These are phyloP conservation scores for Davidsoniella neocaledoniae DNA, from an alignment of 2,329 filamentous ascomycete species.

Conservation along the genomic window DNA sequence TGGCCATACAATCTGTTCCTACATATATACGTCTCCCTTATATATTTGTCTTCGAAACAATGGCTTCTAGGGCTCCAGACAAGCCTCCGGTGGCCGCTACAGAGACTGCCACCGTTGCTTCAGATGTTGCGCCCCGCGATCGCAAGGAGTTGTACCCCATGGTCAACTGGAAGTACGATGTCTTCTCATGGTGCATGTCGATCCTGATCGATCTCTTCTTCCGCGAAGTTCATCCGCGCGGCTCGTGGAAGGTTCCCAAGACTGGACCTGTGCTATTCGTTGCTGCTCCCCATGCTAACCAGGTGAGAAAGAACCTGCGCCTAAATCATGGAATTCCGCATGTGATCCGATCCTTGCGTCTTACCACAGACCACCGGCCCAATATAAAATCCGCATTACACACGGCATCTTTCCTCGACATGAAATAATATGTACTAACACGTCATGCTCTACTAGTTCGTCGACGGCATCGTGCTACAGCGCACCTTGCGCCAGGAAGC, in stretches of 20 bases:
- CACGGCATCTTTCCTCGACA: neutral
- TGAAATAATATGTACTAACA: neutral
- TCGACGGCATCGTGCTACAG: conserved; percentile 88
- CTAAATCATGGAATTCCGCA: neutral
- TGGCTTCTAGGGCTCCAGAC: too few relatives aligned
- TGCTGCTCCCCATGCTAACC: conserved; percentile 90
- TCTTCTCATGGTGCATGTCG: conserved; percentile 60
- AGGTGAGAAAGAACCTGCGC: conserved; percentile 34
- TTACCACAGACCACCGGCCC: neutral
- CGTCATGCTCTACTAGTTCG: conserved; percentile 45
- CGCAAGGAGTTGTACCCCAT: conserved; percentile 47
- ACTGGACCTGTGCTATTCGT: conserved; percentile 86
- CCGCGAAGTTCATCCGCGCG: conserved; percentile 86
- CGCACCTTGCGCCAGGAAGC: conserved; percentile 76
- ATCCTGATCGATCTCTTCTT: conserved; percentile 94
- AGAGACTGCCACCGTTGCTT: neutral
- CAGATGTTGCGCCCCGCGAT: neutral
- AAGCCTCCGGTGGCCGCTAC: too few relatives aligned
- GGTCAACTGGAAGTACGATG: conserved; percentile 60
- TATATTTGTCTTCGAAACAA: too few relatives aligned
- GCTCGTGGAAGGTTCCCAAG: conserved; percentile 86
- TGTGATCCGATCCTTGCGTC: conserved; percentile 5
- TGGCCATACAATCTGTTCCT: too few relatives aligned
- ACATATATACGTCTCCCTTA: too few relatives aligned
- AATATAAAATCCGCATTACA: neutral